These are phyloP conservation scores for Chaetothyriales sp. DNA, from an alignment of 2,329 filamentous ascomycete species.

Conservation along the genomic window DNA sequence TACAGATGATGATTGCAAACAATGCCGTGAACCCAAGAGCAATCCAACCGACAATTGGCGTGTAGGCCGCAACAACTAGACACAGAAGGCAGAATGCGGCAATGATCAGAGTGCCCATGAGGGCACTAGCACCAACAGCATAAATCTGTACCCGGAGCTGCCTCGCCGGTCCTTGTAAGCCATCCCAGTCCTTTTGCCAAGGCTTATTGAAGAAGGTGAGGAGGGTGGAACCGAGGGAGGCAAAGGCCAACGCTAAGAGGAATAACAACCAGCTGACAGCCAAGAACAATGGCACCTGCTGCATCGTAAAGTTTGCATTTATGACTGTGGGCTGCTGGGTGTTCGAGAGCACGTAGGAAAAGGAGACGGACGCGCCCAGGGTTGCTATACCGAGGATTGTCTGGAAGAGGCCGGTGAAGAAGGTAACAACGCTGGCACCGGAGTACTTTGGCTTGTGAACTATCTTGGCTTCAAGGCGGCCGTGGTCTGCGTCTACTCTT, in stretches of 20 bases:
- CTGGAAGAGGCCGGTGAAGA: conserved; percentile 18
- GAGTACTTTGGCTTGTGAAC: conserved; percentile 14
- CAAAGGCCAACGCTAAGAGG: conserved; percentile 17
- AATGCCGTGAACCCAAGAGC: conserved; percentile 15
- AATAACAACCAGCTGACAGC: conserved; percentile 18
- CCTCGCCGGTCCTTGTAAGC: conserved; percentile 11
- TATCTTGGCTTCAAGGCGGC: conserved; percentile 12
- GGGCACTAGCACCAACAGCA: conserved; percentile 11
- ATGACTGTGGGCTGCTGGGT: conserved; percentile 5
- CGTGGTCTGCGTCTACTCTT: conserved; percentile 8
- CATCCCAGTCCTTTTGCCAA: conserved; percentile 18
- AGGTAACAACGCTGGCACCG: conserved; percentile 13
- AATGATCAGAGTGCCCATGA: conserved; percentile 15
- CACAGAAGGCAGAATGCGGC: conserved; percentile 17
- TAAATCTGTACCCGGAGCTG: conserved; percentile 16
- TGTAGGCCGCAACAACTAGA: conserved; percentile 18
- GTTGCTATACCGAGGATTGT: conserved; percentile 17
- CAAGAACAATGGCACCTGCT: conserved; percentile 13
- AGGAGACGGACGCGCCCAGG: conserved; percentile 17
- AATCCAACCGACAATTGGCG: conserved; percentile 16
- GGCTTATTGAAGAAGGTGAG: conserved; percentile 18
- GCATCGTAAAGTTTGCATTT: conserved; percentile 6
- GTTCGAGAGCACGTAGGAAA: conserved; percentile 18
- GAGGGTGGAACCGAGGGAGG: conserved; percentile 15
- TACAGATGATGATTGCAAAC: conserved; percentile 15